phyloP scores from a whole-genome alignment of 441 rosid genomes.

The Adansonia gregorii region DNA sequence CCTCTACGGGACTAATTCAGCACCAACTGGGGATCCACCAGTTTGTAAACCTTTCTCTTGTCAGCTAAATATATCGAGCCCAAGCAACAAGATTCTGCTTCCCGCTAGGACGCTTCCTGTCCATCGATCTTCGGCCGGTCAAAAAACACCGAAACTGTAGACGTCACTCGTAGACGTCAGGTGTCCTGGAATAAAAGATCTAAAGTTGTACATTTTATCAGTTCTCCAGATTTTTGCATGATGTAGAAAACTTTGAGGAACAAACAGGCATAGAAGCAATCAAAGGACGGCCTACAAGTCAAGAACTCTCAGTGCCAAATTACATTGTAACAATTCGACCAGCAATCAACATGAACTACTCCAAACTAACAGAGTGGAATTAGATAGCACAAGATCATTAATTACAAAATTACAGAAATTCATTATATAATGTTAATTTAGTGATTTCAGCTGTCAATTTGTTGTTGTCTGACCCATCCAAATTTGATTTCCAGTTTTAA shows the following conservation, averaged over 20 bases:
- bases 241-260: constrained; percentile 1
- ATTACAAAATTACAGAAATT: neutral
- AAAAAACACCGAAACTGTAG: constrained; percentile 56
- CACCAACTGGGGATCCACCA: constrained; percentile 56
- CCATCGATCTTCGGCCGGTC: constrained; percentile 63
- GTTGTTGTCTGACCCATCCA: neutral
- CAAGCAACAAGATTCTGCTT: constrained; percentile 56
- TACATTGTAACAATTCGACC: neutral
- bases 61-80: constrained; percentile 56
- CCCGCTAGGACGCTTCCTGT: constrained; percentile 57
- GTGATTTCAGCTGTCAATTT: neutral
- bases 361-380: too few species aligned
- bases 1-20: constrained; percentile 69
- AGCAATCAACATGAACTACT: too few species aligned
- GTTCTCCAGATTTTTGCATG: neutral
- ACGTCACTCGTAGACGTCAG: constrained; percentile 60
- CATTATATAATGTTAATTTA: neutral
- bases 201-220: constrained; percentile 7
- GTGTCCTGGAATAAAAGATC: constrained; percentile 38
- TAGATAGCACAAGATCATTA: too few species aligned
- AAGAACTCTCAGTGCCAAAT: neutral
- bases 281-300: too few species aligned
- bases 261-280: neutral
- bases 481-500: neutral
- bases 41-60: constrained; percentile 51